Evolutionary conservation across 2,329 filamentous ascomycete genomes (phyloP), one percentile per base, ranked within the genome.

Genomic region (Triangularia verruculosa): DNA sequence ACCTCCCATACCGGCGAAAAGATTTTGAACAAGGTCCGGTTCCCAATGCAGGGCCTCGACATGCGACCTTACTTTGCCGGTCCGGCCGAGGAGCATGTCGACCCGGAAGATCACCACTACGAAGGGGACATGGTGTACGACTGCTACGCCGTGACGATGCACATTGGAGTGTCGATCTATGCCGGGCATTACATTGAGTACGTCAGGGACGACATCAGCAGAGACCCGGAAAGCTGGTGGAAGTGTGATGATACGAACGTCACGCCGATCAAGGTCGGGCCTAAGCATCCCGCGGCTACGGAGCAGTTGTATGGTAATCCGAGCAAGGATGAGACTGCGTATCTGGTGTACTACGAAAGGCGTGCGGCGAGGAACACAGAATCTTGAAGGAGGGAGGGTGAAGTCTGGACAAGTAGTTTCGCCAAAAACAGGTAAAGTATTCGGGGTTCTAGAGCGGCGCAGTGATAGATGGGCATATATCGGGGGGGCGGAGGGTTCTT

Each of bases 121-220:
- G 69, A 71, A 2, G 77, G 76, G 0, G 89, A 90, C 0, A 92
- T 90, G 72, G 78, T 81, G 4, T 99, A 97, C 75, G 89, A 96
- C 72, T 89, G 91, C 59, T 97, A 96, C 73, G 94, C 89, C 1
- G 89, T 97, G 6, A 86, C 96, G 61, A 83, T 90, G 66, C 93
- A 97, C 74, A 77, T 85, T 3, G 93, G 93, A 22, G 78, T 78
- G 1, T 86, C 82, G 1, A 80, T 90, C 59, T 84, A 86, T 39
- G 86, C 85, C 58, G 93, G 93, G 0, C 93, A 97, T 76, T 97
- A 97, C 74, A 88, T 89, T 60, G 84, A 88, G 3, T 87, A 90
- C 63, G 85, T 90, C 65, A 84, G 85, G 53, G 86, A 89, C 70
- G 80, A 82, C 39, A 80, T 79, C 39, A 75, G 75, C 13, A 73